phyloP scores from a whole-genome alignment of 73 alveolate genomes.

The Tetrahymena elliotti region DNA sequence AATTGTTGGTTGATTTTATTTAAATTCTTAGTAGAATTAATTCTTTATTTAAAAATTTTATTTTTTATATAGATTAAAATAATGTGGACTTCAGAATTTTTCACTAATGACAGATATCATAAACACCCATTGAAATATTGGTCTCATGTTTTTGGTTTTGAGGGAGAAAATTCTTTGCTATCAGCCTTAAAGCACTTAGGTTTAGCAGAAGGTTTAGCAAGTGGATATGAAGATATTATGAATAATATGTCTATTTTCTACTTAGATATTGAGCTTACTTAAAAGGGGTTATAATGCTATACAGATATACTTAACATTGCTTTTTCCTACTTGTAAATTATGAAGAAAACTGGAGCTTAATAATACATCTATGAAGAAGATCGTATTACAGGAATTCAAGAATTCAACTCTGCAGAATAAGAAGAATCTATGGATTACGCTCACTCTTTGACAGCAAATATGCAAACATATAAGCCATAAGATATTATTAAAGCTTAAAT shows the following conservation, averaged over 20 bases:
- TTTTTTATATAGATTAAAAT: background rate
- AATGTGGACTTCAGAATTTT: constrained; percentile 35
- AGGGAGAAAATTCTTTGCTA: constrained; percentile 30
- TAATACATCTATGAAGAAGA: constrained; percentile 60
- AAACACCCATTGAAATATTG: constrained; percentile 5
- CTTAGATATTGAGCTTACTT: constrained; percentile 36
- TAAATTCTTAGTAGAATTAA: background rate
- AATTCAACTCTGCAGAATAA: constrained; percentile 59
- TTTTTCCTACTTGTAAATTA: constrained; percentile 46
- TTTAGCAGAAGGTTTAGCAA: constrained; percentile 32
- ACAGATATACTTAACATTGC: constrained; percentile 47
- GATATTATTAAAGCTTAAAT: constrained; percentile 57
- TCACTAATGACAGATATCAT: background rate
- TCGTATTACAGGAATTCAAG: constrained; percentile 27
- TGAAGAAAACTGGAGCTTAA: constrained; percentile 54
- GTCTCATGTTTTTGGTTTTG: constrained; percentile 13
- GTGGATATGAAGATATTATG: background rate
- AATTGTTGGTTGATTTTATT: too few species aligned
- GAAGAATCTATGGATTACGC: constrained; percentile 47
- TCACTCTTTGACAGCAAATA: constrained; percentile 8
- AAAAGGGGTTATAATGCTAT: constrained; percentile 53
- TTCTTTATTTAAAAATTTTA: background rate
- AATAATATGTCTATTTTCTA: constrained; percentile 36
- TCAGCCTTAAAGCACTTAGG: constrained; percentile 51
- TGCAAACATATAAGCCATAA: constrained; percentile 39